Evolutionary conservation across 2,329 filamentous ascomycete genomes (phyloP), one percentile per base, ranked within the genome.

Genomic region (Trichoderma sp.): DNA sequence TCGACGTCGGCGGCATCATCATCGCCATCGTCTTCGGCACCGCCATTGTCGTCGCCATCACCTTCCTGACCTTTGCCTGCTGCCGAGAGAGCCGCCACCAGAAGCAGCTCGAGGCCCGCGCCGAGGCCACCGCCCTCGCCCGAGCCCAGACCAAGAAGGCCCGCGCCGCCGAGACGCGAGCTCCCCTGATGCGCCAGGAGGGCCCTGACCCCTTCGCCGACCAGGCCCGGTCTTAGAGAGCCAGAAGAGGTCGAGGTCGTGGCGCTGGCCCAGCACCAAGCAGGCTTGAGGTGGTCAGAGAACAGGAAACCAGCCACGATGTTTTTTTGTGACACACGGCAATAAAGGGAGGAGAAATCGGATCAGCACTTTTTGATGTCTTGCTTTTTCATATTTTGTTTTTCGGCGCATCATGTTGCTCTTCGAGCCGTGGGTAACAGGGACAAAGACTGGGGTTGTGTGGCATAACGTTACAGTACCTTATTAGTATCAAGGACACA

Each of bases 121-220:
- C 85, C 75, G 88, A 90, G 82, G 87, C 87, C 62, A 85, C 85
- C n/a, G 85, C 85, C 31, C 86, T 88, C 68, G 87, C 86, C 66
- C 86, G 87, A 81, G 86, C 86, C 79, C 85, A 86, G 67, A 85
- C 84, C 76, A 86, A 84, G 82, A 86, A 86, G 82, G 82, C 84
- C 80, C 82, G 84, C 66, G 81, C 82, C 66, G 80, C 80, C 35
- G 81, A 81, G 77, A 80, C 75, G 21, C 81, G 83, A 62, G 80
- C 83, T 29, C 85, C 85, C 16, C 81, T 86, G 50, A 85, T 86
- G 81, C 79, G 80, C 75, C 74, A 78, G 29, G 76, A 81, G 73
- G 78, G 77, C 35, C 79, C 76, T 64, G 78, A 86, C 76, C 85
- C 85, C 67, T 86, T 86, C 79, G 80, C 83, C 77, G 84, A 86